Evolutionary conservation across 2,329 filamentous ascomycete genomes (phyloP).

Genomic region (Raffaelea deltoideospora): DNA sequence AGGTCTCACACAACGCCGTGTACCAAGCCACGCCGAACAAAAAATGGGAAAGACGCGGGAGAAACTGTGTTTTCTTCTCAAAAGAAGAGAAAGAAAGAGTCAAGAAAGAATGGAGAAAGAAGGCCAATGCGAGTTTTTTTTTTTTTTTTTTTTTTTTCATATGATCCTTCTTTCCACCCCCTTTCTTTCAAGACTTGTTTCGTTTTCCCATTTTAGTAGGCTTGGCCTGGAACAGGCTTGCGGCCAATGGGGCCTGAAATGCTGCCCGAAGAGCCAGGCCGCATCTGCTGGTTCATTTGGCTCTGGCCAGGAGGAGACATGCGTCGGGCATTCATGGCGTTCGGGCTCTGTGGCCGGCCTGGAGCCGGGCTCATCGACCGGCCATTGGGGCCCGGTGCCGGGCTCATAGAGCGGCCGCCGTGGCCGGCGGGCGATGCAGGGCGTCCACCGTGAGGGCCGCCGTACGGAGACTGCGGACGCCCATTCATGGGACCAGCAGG

Average conservation of each 20-base stretch:
- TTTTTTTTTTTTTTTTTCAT: no score
- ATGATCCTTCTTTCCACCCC: background rate
- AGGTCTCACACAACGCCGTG: no score
- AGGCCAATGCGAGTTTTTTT: background rate
- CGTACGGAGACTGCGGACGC: conserved; percentile 27
- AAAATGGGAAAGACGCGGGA: no score
- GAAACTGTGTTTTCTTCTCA: no score
- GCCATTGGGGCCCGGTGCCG: conserved; percentile 14
- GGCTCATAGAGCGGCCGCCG: conserved; percentile 18
- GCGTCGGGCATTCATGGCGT: conserved; percentile 20
- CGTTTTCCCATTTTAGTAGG: conserved; percentile 19
- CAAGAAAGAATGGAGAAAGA: background rate
- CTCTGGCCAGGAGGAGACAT: conserved; percentile 29
- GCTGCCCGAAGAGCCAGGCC: conserved; percentile 5
- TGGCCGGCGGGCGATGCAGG: conserved; percentile 15
- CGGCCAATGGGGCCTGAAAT: conserved; percentile 26
- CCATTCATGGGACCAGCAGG: background rate
- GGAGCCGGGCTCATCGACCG: conserved; percentile 22
- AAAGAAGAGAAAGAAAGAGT: background rate
- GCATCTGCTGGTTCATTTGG: conserved; percentile 22
- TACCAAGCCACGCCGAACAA: no score
- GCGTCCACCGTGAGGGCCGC: conserved; percentile 16
- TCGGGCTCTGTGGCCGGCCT: conserved; percentile 26
- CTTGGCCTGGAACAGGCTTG: conserved; percentile 42
- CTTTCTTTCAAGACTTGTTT: background rate